Conservation (phyloP, 176 grass and related monocot genomes). For the Carex myosuroides region DNA sequence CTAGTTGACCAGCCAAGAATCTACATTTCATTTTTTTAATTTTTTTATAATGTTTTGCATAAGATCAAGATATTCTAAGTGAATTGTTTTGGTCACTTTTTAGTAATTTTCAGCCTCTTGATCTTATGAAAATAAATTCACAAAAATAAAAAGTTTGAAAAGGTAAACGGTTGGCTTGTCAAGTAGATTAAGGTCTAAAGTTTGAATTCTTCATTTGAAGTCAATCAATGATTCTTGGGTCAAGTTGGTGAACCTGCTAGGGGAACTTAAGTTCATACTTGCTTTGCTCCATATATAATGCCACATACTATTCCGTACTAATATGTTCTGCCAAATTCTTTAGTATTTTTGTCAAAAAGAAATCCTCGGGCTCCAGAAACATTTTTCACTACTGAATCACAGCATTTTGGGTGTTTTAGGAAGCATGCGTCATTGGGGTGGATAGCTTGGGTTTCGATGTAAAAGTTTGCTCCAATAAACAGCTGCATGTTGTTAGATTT, state of each 20-base stretch:
- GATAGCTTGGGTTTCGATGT: slow-evolving; percentile 89
- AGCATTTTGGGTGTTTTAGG: slow-evolving; percentile 37
- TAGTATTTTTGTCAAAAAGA: neutral
- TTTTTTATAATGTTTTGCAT: neutral
- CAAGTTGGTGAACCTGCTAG: neutral
- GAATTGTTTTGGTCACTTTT: neutral
- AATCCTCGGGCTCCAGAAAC: neutral
- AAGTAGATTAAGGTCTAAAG: neutral
- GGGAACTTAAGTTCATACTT: neutral
- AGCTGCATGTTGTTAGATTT: slow-evolving; percentile 82
- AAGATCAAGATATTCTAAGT: neutral
- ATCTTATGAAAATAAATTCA: neutral
- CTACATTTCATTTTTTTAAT: neutral
- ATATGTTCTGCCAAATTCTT: neutral
- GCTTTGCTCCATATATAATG: neutral
- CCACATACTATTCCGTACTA: neutral
- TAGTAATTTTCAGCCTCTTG: neutral
- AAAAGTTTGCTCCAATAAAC: slow-evolving; percentile 79
- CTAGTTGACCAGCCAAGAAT: neutral
- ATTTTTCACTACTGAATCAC: neutral
- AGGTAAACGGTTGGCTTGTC: neutral
- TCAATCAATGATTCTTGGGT: neutral
- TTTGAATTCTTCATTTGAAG: neutral
- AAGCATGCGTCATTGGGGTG: slow-evolving; percentile 63
- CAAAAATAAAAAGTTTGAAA: neutral